Conservation (phyloP, 2,329 filamentous ascomycete genomes). For the Daldinia sp. region DNA sequence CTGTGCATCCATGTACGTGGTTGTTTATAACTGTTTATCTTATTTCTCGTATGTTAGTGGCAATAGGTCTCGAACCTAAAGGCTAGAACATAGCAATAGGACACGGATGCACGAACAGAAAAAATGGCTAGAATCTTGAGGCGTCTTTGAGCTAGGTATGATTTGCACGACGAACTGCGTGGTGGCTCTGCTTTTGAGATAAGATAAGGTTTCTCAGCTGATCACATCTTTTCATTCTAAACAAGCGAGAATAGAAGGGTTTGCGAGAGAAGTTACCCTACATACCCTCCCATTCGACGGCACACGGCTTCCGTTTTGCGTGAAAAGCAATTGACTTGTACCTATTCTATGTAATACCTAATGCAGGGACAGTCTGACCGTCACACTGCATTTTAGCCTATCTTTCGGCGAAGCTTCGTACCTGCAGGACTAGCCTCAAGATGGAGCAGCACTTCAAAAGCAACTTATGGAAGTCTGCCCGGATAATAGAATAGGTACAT, state of each 20-base stretch:
- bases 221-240: background rate
- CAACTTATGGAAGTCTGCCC: too few species aligned
- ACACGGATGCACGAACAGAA: background rate
- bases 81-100: background rate
- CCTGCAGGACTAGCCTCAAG: conserved; percentile 32
- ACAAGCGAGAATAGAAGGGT: background rate
- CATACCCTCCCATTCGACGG: background rate
- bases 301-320: background rate
- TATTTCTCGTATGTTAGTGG: conserved; percentile 15
- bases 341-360: background rate
- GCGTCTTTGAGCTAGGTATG: background rate
- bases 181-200: background rate
- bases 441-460: too few species aligned
- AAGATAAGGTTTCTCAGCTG: background rate
- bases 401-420: conserved; percentile 24
- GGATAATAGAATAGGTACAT: too few species aligned
- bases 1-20: background rate
- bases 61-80: conserved; percentile 17
- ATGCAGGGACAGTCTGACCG: conserved; percentile 29
- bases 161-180: background rate
- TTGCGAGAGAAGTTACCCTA: background rate
- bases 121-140: background rate
- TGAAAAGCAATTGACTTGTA: background rate
- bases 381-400: conserved; percentile 35
- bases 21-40: conserved; percentile 1